phyloP scores from a whole-genome alignment of 169 alveolate species.

The Plasmodium blacklocki region DNA sequence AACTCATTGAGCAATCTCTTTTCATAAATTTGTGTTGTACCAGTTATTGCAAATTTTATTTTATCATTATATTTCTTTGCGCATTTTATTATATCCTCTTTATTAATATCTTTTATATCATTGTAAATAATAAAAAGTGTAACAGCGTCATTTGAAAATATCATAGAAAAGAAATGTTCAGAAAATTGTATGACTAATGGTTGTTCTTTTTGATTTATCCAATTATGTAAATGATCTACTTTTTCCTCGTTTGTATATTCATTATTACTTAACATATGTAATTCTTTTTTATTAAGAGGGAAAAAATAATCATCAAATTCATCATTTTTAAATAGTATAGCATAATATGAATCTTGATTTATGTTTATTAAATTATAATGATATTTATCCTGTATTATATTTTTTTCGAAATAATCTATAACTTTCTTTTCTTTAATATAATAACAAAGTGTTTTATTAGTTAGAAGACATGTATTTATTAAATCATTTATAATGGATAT shows the following conservation, averaged over 20 bases:
- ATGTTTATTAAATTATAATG: background rate
- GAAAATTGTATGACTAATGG: conserved; percentile 62
- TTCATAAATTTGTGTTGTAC: conserved; percentile 25
- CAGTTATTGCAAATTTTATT: conserved; percentile 34
- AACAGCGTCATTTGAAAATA: conserved; percentile 28
- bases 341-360: conserved; percentile 27
- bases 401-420: conserved; percentile 49
- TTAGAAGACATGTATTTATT: conserved; percentile 24
- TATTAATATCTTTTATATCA: conserved; percentile 45
- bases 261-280: conserved; percentile 18
- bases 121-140: conserved; percentile 57
- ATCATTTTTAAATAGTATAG: conserved; percentile 60
- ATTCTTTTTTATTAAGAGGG: background rate
- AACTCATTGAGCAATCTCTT: conserved; percentile 59
- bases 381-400: conserved; percentile 22
- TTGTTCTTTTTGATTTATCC: conserved; percentile 37
- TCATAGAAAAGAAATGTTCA: conserved; percentile 36
- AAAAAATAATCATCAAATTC: conserved; percentile 46
- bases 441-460: conserved; percentile 33
- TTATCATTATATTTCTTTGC: conserved; percentile 46
- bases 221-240: conserved; percentile 17
- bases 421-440: conserved; percentile 16
- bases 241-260: conserved; percentile 1
- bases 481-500: conserved; percentile 6
- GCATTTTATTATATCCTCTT: conserved; percentile 53